Conservation (phyloP, 2,329 filamentous ascomycete species). For the Scedosporium apiospermum region DNA sequence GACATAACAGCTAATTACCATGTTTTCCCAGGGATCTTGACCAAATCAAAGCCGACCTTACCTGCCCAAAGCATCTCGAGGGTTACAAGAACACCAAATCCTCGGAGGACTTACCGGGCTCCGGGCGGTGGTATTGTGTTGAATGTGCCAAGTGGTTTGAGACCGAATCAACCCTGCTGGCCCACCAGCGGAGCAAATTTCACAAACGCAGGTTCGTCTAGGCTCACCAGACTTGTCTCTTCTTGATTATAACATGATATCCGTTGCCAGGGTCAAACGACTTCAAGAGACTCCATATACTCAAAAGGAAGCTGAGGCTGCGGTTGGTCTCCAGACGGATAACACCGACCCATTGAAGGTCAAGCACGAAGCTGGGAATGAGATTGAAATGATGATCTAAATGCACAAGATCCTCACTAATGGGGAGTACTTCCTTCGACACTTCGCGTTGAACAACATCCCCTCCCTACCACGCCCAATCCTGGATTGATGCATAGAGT, state of each 20-base stretch:
- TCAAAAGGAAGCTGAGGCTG: conserved; percentile 78
- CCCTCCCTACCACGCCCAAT: too few species aligned
- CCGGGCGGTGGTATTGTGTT: conserved; percentile 79
- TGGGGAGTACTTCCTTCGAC: too few species aligned
- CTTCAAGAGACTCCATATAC: conserved; percentile 78
- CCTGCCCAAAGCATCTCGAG: conserved; percentile 67
- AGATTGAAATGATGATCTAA: conserved; percentile 27
- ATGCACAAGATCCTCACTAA: too few species aligned
- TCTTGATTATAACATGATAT: neutral
- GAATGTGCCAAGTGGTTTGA: conserved; percentile 98
- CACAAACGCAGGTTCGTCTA: conserved; percentile 72
- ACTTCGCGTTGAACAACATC: too few species aligned
- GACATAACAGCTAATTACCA: conserved; percentile 11
- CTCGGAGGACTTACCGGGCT: conserved; percentile 75
- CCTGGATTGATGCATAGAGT: too few species aligned
- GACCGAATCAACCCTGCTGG: conserved; percentile 62
- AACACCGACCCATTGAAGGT: conserved; percentile 37
- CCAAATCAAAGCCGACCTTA: conserved; percentile 78
- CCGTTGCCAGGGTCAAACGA: conserved; percentile 57
- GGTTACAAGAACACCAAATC: conserved; percentile 72
- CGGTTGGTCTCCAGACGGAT: conserved; percentile 60
- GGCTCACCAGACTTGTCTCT: conserved; percentile 14
- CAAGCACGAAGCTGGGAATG: conserved; percentile 17
- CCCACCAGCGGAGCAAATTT: conserved; percentile 78
- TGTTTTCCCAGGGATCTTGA: conserved; percentile 66